Conservation (phyloP, 768 basidiomycete genomes). For the Pulveroboletus ravenelii region DNA sequence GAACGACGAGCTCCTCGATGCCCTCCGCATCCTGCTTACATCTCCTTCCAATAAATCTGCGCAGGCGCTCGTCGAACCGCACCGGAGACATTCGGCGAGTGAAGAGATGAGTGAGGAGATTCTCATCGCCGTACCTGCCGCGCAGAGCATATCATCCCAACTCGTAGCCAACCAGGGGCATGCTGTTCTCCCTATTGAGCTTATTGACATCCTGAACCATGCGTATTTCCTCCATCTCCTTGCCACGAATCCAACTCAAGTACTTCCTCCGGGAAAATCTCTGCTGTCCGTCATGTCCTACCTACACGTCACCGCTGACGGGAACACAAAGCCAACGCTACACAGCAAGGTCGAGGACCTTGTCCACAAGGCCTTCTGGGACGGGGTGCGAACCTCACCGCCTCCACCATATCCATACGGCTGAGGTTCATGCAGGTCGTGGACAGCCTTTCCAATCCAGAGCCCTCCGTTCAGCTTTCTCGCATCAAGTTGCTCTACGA, state of each 20-base stretch:
- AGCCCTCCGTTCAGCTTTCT: constrained; percentile 53
- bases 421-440: constrained; percentile 44
- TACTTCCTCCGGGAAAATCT: constrained; percentile 71
- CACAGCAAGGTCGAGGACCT: constrained; percentile 45
- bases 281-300: constrained; percentile 57
- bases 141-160: constrained; percentile 7
- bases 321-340: constrained; percentile 28
- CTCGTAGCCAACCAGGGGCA: constrained; percentile 22
- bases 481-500: constrained; percentile 54
- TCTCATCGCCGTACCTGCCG: constrained; percentile 15
- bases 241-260: constrained; percentile 52
- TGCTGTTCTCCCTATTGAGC: constrained; percentile 46
- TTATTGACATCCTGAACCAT: constrained; percentile 53
- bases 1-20: constrained; percentile 26
- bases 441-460: constrained; percentile 50
- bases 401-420: constrained; percentile 1
- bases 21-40: constrained; percentile 17
- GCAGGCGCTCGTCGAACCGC: neutral
- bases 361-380: constrained; percentile 69
- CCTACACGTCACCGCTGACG: constrained; percentile 14
- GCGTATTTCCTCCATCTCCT: constrained; percentile 66
- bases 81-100: neutral
- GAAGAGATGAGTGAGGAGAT: constrained; percentile 12
- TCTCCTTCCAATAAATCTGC: neutral
- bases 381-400: constrained; percentile 46